Conservation (phyloP, 352 stramenopile species). For the Phytophthora pseudosyringae region DNA sequence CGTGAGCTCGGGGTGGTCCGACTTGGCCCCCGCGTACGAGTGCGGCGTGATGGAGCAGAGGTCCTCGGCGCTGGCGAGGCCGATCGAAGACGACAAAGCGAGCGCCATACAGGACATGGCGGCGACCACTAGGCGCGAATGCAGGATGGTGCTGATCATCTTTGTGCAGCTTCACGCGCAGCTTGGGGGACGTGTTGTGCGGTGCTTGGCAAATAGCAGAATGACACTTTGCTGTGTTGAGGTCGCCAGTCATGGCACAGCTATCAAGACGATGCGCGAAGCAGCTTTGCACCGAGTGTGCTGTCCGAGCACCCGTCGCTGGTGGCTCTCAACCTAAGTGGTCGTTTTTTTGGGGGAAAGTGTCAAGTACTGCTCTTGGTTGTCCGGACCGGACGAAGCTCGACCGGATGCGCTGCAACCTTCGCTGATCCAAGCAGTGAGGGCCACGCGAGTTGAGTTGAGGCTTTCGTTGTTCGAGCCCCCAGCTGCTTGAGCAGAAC, state of each 20-base stretch:
- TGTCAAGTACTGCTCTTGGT: slow-evolving; percentile 24
- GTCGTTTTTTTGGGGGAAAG: slow-evolving; percentile 15
- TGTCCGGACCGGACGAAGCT: too few relatives aligned
- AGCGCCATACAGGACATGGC: slow-evolving; percentile 29
- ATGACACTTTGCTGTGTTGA: slow-evolving; percentile 21
- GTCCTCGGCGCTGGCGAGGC: slow-evolving; percentile 25
- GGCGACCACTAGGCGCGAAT: slow-evolving; percentile 14
- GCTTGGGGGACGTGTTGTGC: slow-evolving; percentile 8
- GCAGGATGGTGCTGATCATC: slow-evolving; percentile 19
- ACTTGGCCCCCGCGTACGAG: slow-evolving; percentile 44
- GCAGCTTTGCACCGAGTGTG: background rate
- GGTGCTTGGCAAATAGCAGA: slow-evolving; percentile 24
- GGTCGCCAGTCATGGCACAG: background rate
- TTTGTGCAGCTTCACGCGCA: slow-evolving; percentile 12
- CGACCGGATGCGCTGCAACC: background rate
- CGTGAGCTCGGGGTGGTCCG: slow-evolving; percentile 39
- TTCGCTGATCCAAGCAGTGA: background rate
- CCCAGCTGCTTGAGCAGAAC: slow-evolving; percentile 20
- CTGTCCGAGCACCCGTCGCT: slow-evolving; percentile 15
- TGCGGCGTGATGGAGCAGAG: slow-evolving; percentile 45
- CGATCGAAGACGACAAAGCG: slow-evolving; percentile 16
- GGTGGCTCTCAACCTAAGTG: slow-evolving; percentile 23
- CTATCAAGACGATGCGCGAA: too few relatives aligned
- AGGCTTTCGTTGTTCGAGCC: slow-evolving; percentile 25
- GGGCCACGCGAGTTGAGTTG: slow-evolving; percentile 15